Percentiles rank a stretch among this genome's conserved stretches.
Conservation (phyloP, 208 protist genomes). For the Wallacemonas sp. region DNA sequence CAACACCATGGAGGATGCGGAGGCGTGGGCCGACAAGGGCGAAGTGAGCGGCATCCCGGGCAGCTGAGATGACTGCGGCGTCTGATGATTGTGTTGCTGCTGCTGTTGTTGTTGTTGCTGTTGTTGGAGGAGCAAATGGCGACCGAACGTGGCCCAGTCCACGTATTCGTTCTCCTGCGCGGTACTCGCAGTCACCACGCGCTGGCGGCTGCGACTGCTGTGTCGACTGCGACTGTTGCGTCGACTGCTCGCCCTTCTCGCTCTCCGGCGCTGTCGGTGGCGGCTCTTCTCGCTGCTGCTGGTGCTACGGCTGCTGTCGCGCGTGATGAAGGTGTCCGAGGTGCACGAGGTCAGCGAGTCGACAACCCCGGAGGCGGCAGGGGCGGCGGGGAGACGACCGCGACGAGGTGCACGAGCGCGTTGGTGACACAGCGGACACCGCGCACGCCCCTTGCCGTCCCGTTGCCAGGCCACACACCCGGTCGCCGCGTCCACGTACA, state of each 20-base stretch:
- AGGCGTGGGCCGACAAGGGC: too few relatives aligned
- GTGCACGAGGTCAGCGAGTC: too few relatives aligned
- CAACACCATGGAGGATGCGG: too few relatives aligned
- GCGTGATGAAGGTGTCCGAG: too few relatives aligned
- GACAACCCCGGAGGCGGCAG: too few relatives aligned
- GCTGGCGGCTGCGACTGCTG: neutral
- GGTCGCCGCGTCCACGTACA: conserved; percentile 10
- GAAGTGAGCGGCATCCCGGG: neutral
- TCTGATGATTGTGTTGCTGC: neutral
- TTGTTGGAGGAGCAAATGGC: conserved; percentile 15
- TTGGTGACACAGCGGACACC: conserved; percentile 22
- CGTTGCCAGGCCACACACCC: conserved; percentile 13
- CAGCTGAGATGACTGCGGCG: neutral
- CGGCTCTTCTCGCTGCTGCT: too few relatives aligned
- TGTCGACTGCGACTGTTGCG: too few relatives aligned
- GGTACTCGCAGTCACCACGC: neutral
- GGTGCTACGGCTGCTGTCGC: too few relatives aligned
- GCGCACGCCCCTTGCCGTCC: neutral
- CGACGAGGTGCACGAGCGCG: neutral
- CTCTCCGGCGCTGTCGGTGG: too few relatives aligned
- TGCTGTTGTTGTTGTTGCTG: conserved; percentile 17
- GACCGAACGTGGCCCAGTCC: conserved; percentile 9
- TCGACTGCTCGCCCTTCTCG: too few relatives aligned
- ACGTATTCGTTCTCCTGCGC: neutral
- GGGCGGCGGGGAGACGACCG: too few relatives aligned